These are phyloP conservation scores for Castanea crenata DNA, from an alignment of 306 rosid genomes.

Conservation along the genomic window DNA sequence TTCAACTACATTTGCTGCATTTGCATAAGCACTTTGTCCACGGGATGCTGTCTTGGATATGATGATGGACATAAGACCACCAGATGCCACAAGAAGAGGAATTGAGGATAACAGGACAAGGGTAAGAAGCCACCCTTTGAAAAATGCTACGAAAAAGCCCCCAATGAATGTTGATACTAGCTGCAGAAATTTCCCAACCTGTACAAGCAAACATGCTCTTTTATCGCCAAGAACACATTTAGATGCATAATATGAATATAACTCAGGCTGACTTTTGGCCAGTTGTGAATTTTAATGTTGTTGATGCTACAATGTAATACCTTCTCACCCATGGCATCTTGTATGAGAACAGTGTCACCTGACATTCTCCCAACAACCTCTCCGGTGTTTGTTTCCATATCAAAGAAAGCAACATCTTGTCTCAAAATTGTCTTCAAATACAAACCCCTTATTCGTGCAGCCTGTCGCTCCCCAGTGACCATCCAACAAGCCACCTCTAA, in stretches of 20 bases:
- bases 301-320: constrained; percentile 27
- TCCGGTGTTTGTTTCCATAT: constrained; percentile 82
- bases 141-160: constrained; percentile 67
- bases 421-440: constrained; percentile 81
- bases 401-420: constrained; percentile 86
- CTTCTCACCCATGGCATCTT: constrained; percentile 98
- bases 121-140: constrained; percentile 86
- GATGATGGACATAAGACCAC: constrained; percentile 56
- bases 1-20: constrained; percentile 80
- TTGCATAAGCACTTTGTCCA: constrained; percentile 76
- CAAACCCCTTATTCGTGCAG: constrained; percentile 78
- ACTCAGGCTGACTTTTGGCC: neutral
- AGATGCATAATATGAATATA: neutral
- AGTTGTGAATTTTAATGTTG: neutral
- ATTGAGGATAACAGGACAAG: constrained; percentile 73
- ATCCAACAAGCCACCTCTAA: constrained; percentile 93
- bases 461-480: constrained; percentile 94
- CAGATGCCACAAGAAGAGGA: constrained; percentile 68
- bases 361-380: constrained; percentile 94
- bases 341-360: constrained; percentile 89
- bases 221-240: neutral
- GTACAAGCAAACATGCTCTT: constrained; percentile 11
- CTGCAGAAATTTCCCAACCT: constrained; percentile 86
- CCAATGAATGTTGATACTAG: constrained; percentile 63
- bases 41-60: constrained; percentile 58